Evolutionary conservation across 2,329 filamentous ascomycete genomes (phyloP), one percentile per base, ranked within the genome.

Genomic region (Apiospora malaysiana): DNA sequence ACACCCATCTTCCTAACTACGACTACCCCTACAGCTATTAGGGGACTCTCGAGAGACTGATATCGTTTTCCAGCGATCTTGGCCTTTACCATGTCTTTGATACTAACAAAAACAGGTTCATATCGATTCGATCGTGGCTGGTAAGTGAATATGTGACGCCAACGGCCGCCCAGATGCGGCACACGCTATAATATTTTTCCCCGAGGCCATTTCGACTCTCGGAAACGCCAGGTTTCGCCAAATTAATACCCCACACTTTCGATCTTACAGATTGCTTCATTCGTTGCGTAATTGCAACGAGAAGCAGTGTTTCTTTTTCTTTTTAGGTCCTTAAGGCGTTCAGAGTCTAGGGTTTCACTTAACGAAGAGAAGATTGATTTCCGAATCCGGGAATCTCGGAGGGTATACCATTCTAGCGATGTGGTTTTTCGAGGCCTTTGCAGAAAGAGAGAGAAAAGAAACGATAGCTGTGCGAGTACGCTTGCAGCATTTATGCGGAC

Each of bases 41-140:
- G 56, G 32, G 32, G 37, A 63, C 6, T 40, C 27, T 21, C 56
- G 32, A n/a, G 32, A 40, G 32, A 40, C 32, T 63, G 56, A 40
- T 63, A 40, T 63, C 56, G 21, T n/a, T 63, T 37, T n/a, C 18
- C 56, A 23, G 18, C 56, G 56, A 32, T 63, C 32, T 63, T 32
- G 27, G 32, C 12, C 21, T 18, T 40, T n/a, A 21, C 21, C 37
- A 63, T 63, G 32, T 32, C 32, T 40, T 63, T 63, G 56, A 63
- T 40, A 63, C 56, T 63, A 63, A 63, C 56, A 32, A 59, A 59
- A 63, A 40, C 56, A 63, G 56, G n/a, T 40, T 40, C 12, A 40
- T 40, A 40, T 63, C 56, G 56, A 32, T 12, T 63, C 56, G 27
- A 32, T 12, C n/a, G 21, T 40, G 10, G 18, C n/a, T 63, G 56